A percentile compares a stretch with the other conserved stretches of the same genome.
Conservation (phyloP, 192 early-diverging fungal genomes). For the Oehlia diaphana region DNA sequence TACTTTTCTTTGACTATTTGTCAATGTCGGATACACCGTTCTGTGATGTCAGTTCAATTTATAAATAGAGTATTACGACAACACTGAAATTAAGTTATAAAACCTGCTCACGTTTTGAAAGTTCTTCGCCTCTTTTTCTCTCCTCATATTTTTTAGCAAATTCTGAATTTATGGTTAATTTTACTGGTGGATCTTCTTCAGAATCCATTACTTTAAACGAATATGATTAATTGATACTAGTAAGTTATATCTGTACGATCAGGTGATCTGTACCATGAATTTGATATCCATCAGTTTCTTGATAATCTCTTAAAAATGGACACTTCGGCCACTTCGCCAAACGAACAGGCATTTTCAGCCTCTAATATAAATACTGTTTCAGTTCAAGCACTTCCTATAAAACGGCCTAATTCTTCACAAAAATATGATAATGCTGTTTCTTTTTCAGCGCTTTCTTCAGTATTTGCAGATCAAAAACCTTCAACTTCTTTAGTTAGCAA, state of each 20-base stretch:
- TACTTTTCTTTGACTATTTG: conserved; percentile 63
- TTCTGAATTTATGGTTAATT: conserved; percentile 45
- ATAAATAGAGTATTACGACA: conserved; percentile 13
- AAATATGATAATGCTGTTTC: background rate
- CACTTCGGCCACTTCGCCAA: background rate
- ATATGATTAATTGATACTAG: background rate
- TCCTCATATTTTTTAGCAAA: conserved; percentile 68
- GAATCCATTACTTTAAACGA: background rate
- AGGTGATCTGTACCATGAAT: background rate
- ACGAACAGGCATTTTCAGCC: background rate
- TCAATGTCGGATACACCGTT: background rate
- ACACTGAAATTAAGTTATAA: conserved; percentile 3
- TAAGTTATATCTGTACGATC: background rate
- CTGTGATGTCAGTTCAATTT: background rate
- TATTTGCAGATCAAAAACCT: background rate
- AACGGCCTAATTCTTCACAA: no score
- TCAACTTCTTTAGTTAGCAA: background rate
- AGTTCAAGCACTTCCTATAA: background rate
- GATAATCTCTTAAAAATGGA: background rate
- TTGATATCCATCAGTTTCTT: background rate
- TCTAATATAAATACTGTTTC: background rate
- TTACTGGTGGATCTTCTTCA: conserved; percentile 36
- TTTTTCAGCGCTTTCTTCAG: background rate
- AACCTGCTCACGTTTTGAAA: conserved; percentile 50
- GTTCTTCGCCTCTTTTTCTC: conserved; percentile 65